phyloP scores from a whole-genome alignment of 768 basidiomycete genomes.

The Suillus hirtellus region DNA sequence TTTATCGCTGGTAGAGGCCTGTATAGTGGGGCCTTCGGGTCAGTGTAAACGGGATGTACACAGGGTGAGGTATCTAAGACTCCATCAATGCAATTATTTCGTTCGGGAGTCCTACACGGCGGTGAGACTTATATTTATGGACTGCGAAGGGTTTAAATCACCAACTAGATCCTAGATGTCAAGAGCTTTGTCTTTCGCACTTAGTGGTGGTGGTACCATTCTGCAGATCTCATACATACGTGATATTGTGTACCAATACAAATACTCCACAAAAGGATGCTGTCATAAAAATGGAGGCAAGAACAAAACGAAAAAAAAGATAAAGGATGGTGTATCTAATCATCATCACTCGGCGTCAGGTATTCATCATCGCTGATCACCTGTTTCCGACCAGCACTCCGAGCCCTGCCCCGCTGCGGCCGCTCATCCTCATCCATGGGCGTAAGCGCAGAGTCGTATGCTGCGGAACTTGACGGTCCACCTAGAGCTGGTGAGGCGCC shows the following conservation, averaged over 20 bases:
- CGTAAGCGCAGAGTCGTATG: constrained; percentile 67
- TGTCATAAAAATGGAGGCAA: constrained; percentile 8
- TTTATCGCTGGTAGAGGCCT: no score
- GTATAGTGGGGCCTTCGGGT: no score
- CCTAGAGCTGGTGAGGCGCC: constrained; percentile 54
- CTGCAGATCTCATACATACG: no score
- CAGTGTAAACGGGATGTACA: no score
- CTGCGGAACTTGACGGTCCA: constrained; percentile 34
- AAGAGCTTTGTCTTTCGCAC: no score
- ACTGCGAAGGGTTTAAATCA: no score
- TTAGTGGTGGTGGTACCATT: no score
- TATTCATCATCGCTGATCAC: constrained; percentile 75
- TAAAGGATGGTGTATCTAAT: constrained; percentile 31
- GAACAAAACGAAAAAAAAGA: constrained; percentile 1
- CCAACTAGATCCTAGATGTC: no score
- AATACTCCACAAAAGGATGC: neutral
- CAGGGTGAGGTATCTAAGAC: no score
- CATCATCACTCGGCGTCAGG: constrained; percentile 76
- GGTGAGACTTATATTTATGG: no score
- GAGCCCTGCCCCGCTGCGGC: constrained; percentile 53
- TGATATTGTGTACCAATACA: constrained; percentile 5
- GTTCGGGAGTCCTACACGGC: no score
- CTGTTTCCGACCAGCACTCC: constrained; percentile 66
- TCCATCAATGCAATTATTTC: no score
- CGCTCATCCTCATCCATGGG: constrained; percentile 84